Percentiles rank a stretch among this genome's conserved stretches.
Evolutionary conservation across 441 rosid genomes (phyloP).

Genomic region (Breynia disticha): DNA sequence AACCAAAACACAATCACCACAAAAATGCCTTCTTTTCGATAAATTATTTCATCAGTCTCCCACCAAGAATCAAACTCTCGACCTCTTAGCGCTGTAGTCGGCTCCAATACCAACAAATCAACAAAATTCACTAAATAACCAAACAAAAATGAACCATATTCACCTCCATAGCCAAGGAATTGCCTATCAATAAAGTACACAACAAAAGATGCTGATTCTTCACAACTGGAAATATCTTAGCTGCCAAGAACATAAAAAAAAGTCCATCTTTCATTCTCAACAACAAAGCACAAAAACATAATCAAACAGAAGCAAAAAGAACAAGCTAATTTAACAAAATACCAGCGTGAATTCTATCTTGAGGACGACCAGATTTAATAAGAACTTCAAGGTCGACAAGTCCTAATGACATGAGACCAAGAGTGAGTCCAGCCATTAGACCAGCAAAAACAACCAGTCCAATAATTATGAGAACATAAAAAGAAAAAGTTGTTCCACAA

Average conservation of each 20-base stretch:
- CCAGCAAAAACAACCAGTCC: slow-evolving; percentile 83
- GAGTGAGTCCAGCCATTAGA: slow-evolving; percentile 88
- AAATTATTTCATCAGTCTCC: no score
- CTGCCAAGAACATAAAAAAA: slow-evolving; percentile 29
- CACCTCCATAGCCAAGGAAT: slow-evolving; percentile 94
- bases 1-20: not conserved
- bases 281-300: not conserved
- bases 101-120: no score
- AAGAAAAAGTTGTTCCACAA: slow-evolving; percentile 39
- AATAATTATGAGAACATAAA: slow-evolving; percentile 35
- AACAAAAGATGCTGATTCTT: slow-evolving; percentile 88
- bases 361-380: slow-evolving; percentile 84
- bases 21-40: no score
- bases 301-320: not conserved
- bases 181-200: slow-evolving; percentile 85
- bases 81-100: no score
- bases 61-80: no score
- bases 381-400: slow-evolving; percentile 97
- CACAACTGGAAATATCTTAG: slow-evolving; percentile 80
- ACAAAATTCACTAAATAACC: no score
- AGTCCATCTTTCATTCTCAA: no score
- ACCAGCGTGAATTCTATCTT: slow-evolving; percentile 80
- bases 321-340: not conserved
- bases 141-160: slow-evolving; percentile 6
- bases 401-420: slow-evolving; percentile 91